Evolutionary conservation across 345 rosid species (phyloP), one percentile per base, ranked within the genome.

Genomic region (Eutrema japonicum): DNA sequence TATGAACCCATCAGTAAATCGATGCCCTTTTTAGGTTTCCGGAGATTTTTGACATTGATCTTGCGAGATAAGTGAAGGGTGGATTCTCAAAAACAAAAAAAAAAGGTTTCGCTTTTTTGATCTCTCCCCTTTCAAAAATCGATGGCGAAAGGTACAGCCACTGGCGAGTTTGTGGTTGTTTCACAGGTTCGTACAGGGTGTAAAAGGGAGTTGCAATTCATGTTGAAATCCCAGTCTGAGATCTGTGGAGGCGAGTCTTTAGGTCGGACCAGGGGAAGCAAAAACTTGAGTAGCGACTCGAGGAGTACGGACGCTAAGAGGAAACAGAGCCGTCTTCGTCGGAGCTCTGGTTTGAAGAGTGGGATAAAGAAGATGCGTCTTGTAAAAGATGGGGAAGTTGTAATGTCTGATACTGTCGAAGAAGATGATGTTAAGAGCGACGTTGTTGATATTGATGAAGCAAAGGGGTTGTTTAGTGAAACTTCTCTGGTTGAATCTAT

Each of bases 181-280:
- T 84, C 90, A 5, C 85, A 76, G 82, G 89, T 91, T 62, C 86
- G 97, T 46, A 79, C 88, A 3, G 91, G 98, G 29, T 64, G 83
- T 45, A 94, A 94, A 84, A 89, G 98, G 6, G 98, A 94, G 77
- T 81, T 91, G 36, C 93, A 86, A 76, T 94, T 91, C 58, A 95
- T 92, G 8, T 74, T 87, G 86, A 86, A 80, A 89, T 84, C 83
- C 10, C 97, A 82, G 67, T 77, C 92, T 10, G 97, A 94, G 92
- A 87, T 93, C 82, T 82, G 82, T 43, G 96, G 93, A 2, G 75
- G 79, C 8, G 71, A 70, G 77, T 79, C 83, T 5, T 27, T 91
- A 64, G 97, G 97, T 7, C 88, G 96, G 60, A 94, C 97, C 4
- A 84, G 97, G 26, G 78, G 89, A 32, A 80, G 84, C 62, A 81